Conservation (phyloP, 2,329 filamentous ascomycete genomes). For the Rhinocladiella similis region DNA sequence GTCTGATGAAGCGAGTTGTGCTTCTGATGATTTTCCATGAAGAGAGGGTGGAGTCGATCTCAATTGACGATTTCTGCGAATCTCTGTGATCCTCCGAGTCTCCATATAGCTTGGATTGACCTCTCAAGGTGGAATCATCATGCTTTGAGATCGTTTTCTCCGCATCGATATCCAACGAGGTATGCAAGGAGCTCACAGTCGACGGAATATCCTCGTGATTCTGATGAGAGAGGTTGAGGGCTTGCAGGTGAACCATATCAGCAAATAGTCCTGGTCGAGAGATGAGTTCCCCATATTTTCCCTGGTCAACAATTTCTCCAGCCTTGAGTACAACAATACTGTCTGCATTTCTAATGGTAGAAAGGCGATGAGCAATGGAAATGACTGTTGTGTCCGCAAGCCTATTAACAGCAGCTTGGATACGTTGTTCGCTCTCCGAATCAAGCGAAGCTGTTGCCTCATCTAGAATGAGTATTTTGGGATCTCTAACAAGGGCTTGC, state of each 20-base stretch:
- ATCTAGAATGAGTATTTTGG: constrained; percentile 65
- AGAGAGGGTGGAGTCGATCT: too few relatives aligned
- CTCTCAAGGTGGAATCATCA: too few relatives aligned
- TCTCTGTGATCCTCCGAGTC: too few relatives aligned
- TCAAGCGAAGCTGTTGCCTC: constrained; percentile 41
- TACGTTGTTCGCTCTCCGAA: constrained; percentile 37
- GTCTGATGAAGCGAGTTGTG: too few relatives aligned
- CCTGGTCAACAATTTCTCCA: constrained; percentile 37
- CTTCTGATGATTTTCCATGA: too few relatives aligned
- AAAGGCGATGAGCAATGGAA: constrained; percentile 32
- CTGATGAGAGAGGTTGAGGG: constrained; percentile 20
- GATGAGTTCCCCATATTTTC: constrained; percentile 36
- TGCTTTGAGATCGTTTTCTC: constrained; percentile 34
- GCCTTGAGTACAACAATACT: constrained; percentile 40
- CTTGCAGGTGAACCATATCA: constrained; percentile 52
- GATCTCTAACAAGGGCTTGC: constrained; percentile 78
- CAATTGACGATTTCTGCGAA: too few relatives aligned
- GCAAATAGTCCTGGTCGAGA: constrained; percentile 45
- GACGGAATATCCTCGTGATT: constrained; percentile 7
- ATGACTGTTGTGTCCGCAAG: constrained; percentile 32
- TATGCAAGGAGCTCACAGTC: background rate
- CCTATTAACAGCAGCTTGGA: constrained; percentile 36
- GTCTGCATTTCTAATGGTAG: constrained; percentile 39
- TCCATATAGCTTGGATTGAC: too few relatives aligned
- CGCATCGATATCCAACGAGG: constrained; percentile 12